Percentiles rank a stretch among this genome's conserved stretches.
Conservation (phyloP, 2,329 filamentous ascomycete species). For the Pseudogymnoascus sp. region DNA sequence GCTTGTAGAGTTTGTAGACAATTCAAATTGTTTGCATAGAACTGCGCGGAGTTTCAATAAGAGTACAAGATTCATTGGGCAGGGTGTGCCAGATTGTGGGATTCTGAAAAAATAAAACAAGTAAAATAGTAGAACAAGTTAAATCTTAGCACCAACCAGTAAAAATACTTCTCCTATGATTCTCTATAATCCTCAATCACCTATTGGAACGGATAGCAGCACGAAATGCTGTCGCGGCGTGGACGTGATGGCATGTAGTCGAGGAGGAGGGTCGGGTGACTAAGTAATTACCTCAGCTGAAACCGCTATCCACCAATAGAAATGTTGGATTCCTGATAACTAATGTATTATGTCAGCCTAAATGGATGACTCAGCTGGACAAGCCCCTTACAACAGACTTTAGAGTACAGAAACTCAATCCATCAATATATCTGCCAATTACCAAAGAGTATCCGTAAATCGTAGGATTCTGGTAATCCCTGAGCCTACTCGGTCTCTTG, state of each 20-base stretch:
- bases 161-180: neutral
- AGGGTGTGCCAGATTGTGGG: neutral
- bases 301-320: neutral
- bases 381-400: neutral
- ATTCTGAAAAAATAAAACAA: neutral
- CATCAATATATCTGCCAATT: neutral
- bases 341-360: conserved; percentile 2
- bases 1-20: neutral
- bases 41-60: neutral
- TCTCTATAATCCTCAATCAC: neutral
- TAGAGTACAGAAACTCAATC: neutral
- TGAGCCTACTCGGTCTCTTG: neutral
- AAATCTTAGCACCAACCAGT: neutral
- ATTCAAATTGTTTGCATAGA: neutral
- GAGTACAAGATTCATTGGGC: neutral
- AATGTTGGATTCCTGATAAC: neutral
- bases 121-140: neutral
- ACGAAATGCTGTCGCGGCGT: neutral
- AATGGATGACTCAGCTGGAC: conserved; percentile 10
- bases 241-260: neutral
- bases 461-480: neutral
- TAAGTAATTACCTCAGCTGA: conserved; percentile 11
- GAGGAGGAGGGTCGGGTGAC: conserved; percentile 7
- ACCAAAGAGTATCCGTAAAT: neutral
- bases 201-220: neutral